Base-by-base conservation (phyloP, 768 basidiomycete species). In the Krasilnikovozyma curviuscula region DNA sequence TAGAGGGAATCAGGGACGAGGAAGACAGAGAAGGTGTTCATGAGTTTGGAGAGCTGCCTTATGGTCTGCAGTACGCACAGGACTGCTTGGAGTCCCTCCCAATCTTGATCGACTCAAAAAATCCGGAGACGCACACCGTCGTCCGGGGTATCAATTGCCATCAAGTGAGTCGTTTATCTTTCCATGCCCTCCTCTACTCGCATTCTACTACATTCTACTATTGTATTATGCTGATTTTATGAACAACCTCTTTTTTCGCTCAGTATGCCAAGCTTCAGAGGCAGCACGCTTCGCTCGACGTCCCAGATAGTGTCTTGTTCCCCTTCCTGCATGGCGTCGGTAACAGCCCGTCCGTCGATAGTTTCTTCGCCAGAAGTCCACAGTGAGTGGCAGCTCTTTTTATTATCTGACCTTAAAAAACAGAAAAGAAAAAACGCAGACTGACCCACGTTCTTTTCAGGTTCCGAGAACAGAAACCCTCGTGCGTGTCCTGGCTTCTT, bases 271-370 rank as follows among this genome's bases (percentile, higher is more conserved):
- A 46, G 24, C 31, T 52, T 28, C 44, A 52, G 28, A n/a, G 37
- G 12, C 40, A 34, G 6, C 50, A 52, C 25, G 37, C 40, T 14
- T 46, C 50, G 18, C 50, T 52, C 1, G 81, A 88, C 63, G 75
- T 82, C 1, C 79, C 80, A 0, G 85, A 91, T 66, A 69, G 71
- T 33, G 71, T 79, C 56, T 73, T 88, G 49, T 91, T 91, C 62
- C 85, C 85, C 0, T 91, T 86, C 66, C 67, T 85, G 14, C 85
- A 88, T 57, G 82, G 84, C 37, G 70, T 88, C 52, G 84, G 82
- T 54, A 71, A 77, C 50, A 83, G 84, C 59, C 65, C 73, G 14
- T 76, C 77, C 0, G 84, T 85, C 66, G 83, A 81, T 57, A 69
- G 72, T 19, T 88, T 88, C 70, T 89, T 89, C 60, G 70, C 57